Base-by-base conservation (phyloP, 148 eudicot species). In the Euryodendron excelsum region DNA sequence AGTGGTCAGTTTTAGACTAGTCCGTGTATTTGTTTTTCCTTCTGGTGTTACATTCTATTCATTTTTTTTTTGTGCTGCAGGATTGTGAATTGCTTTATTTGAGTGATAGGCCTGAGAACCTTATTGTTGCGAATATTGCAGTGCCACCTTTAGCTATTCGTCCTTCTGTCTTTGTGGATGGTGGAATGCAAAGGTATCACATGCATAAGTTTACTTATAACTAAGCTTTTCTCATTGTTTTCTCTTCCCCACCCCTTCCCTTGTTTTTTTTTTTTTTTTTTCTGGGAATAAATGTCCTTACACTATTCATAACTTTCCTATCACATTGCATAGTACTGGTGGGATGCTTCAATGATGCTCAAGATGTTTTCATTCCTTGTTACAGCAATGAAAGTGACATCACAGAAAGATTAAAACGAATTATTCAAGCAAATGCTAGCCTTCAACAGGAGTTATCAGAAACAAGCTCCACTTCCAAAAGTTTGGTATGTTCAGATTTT, bases 91-190 rank as follows among this genome's bases (percentile, higher is more conserved):
- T 96, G 83, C 95, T 96, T 61, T 92, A 93, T 83, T 75, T 93
- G 30, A 75, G 73, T 76, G 93, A 86, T 74, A 96, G 99, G 85
- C 99, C 99, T 4, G 98, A 96, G 81, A 96, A 90, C 52, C 94
- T 96, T 78, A 44, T 96, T 62, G 82, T 90, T 55, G 86, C 90
- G 53, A 88, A 72, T 82, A 83, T 96, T 55, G 83, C 86, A 45
- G 97, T 96, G 82, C 99, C 99, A n/a, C 99, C 99, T 31, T 78
- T 84, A 80, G 77, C 97, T 82, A 81, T 96, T 74, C 99, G 99
- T 21, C 99, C 99, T 82, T 96, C 99, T 78, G 92, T 92, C 77
- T 80, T 88, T 82, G 95, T 90, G 61, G 99, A 91, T 50, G 95
- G 97, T 85, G 93, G 95, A 85, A 52, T 80, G 52, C 91, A 84